These are phyloP conservation scores for Rubia tinctorum DNA, from an alignment of 305 asterid species.

Conservation along the genomic window DNA sequence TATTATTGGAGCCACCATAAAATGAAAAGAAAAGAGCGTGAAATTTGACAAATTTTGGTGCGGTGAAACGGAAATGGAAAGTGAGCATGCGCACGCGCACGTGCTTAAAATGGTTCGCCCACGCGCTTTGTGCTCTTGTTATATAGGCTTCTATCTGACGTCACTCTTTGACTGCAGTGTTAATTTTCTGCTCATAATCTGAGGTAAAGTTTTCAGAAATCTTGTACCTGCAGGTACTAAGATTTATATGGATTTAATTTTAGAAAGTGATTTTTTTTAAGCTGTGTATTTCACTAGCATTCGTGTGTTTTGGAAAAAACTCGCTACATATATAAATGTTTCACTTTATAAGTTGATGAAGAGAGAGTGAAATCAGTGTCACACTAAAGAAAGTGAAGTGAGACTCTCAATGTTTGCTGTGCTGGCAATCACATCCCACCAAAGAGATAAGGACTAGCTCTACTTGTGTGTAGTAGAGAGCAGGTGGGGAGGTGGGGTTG, in stretches of 20 bases:
- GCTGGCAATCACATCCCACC: not conserved
- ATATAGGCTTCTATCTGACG: not conserved
- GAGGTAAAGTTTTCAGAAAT: not conserved
- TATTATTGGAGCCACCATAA: not conserved
- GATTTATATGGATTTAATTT: not conserved
- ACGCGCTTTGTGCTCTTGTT: not conserved
- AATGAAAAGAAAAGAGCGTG: not conserved
- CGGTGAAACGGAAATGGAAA: constrained; percentile 6
- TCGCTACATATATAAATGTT: no score
- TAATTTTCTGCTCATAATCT: not conserved
- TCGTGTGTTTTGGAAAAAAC: no score
- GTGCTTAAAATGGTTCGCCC: not conserved
- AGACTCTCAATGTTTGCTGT: not conserved
- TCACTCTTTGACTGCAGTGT: not conserved
- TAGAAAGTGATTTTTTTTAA: no score
- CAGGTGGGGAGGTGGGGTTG: not conserved
- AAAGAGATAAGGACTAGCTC: not conserved
- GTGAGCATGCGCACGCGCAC: constrained; percentile 10
- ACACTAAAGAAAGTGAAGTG: not conserved
- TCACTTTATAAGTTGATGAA: not conserved
- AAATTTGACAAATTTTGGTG: constrained; percentile 11
- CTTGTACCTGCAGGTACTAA: not conserved
- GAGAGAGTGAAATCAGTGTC: not conserved
- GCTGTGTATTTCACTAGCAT: no score
- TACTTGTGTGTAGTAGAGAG: not conserved